These are phyloP conservation scores for Cardiospermum halicacabum DNA, from an alignment of 345 rosid genomes.

Conservation along the genomic window DNA sequence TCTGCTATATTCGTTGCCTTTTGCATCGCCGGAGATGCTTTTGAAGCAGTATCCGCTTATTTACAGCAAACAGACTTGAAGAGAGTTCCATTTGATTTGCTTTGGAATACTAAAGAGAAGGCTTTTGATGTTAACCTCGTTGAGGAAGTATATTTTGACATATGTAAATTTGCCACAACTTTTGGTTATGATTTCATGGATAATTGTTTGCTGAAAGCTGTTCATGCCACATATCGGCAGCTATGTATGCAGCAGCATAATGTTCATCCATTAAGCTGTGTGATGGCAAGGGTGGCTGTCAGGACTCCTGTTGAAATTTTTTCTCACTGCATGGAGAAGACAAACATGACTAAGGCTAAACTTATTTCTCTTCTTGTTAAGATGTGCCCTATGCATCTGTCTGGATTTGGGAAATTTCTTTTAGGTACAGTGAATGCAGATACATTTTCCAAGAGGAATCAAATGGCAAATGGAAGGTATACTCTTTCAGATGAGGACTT, in stretches of 20 bases:
- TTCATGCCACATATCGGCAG: conserved; percentile 37
- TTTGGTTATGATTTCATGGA: conserved; percentile 45
- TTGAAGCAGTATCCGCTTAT: conserved; percentile 48
- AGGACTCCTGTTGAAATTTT: conserved; percentile 60
- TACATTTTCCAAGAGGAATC: conserved; percentile 10
- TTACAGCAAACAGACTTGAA: conserved; percentile 42
- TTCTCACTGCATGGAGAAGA: conserved; percentile 47
- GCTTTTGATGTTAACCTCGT: conserved; percentile 41
- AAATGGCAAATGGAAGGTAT: conserved; percentile 16
- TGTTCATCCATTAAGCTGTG: conserved; percentile 57
- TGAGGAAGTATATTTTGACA: conserved; percentile 55
- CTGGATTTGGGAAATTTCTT: conserved; percentile 57
- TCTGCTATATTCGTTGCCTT: conserved; percentile 47
- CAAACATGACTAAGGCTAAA: conserved; percentile 54
- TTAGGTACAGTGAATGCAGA: conserved; percentile 29
- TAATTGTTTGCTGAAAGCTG: conserved; percentile 60
- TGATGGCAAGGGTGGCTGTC: conserved; percentile 40
- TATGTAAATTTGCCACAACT: conserved; percentile 49
- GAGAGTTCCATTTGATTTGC: conserved; percentile 35
- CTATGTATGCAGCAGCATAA: conserved; percentile 26
- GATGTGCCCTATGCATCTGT: conserved; percentile 64
- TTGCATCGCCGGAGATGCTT: conserved; percentile 61
- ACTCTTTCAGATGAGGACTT: conserved; percentile 51
- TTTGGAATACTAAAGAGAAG: conserved; percentile 51
- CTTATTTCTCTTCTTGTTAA: conserved; percentile 60